Conservation (phyloP, 306 rosid species). For the Fagus crenata region DNA sequence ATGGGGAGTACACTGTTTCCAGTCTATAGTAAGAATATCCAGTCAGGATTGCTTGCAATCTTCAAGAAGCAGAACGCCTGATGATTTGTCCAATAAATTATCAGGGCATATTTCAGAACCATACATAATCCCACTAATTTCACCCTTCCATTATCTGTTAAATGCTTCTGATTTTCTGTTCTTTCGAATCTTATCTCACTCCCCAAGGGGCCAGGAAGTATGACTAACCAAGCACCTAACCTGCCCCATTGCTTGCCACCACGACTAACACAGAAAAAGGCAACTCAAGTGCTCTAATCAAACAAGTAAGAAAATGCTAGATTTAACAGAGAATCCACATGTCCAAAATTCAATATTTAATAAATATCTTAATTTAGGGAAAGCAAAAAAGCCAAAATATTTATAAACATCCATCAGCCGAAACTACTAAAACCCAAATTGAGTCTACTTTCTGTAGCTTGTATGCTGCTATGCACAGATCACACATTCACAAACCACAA, state of each 20-base stretch:
- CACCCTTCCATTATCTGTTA: not conserved
- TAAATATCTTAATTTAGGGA: slow-evolving; percentile 26
- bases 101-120: not conserved
- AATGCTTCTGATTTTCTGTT: not conserved
- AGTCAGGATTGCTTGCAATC: not conserved
- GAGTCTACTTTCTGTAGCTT: slow-evolving; percentile 34
- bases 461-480: slow-evolving; percentile 43
- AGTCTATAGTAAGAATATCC: not conserved
- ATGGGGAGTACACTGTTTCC: not conserved
- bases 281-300: slow-evolving; percentile 20
- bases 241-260: slow-evolving; percentile 5
- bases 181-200: not conserved
- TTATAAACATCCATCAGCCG: slow-evolving; percentile 42
- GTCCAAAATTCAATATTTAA: slow-evolving; percentile 30
- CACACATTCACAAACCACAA: slow-evolving; percentile 40
- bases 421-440: slow-evolving; percentile 33
- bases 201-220: not conserved
- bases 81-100: not conserved
- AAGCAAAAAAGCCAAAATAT: slow-evolving; percentile 26
- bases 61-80: not conserved
- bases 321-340: not conserved
- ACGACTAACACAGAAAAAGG: not conserved
- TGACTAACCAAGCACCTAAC: not conserved
- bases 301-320: slow-evolving; percentile 1
- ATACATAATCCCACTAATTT: not conserved